Conservation (phyloP, 371 early-diverging fungal species). For the Agmasoma carcini region DNA sequence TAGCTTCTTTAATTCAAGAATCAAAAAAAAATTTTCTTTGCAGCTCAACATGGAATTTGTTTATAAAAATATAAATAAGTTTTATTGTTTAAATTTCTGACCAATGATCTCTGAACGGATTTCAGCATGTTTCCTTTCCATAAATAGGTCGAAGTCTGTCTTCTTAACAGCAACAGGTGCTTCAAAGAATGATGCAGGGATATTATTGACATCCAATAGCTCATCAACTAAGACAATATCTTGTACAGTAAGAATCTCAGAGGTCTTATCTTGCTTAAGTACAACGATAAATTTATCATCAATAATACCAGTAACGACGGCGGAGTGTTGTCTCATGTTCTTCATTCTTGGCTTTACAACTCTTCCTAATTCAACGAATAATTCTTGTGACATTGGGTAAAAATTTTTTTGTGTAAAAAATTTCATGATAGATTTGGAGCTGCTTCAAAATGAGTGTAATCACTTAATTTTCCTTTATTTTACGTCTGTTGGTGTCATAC, state of each 20-base stretch:
- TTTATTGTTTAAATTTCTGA: too few species aligned
- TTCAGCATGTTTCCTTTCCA: too few species aligned
- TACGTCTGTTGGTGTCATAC: constrained; percentile 36
- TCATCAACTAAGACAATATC: constrained; percentile 27
- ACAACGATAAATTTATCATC: constrained; percentile 34
- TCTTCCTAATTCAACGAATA: constrained; percentile 34
- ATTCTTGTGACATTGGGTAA: constrained; percentile 13
- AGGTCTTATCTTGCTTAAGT: constrained; percentile 15
- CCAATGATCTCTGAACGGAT: too few species aligned
- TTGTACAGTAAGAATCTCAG: constrained; percentile 12
- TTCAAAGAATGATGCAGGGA: constrained; percentile 3
- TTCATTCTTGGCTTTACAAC: constrained; percentile 13
- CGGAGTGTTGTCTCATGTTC: constrained; percentile 15
- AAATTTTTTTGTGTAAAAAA: constrained; percentile 4
- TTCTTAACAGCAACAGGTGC: background rate
- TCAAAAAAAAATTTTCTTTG: too few species aligned
- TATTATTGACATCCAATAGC: constrained; percentile 17
- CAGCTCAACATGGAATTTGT: too few species aligned
- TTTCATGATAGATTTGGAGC: constrained; percentile 11
- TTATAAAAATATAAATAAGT: too few species aligned
- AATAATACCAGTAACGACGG: constrained; percentile 33
- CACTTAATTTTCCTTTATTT: constrained; percentile 37
- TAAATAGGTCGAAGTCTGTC: too few species aligned
- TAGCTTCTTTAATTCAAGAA: too few species aligned
- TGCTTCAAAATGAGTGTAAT: constrained; percentile 33